These are phyloP conservation scores for Davidsoniella australis DNA, from an alignment of 2,329 filamentous ascomycete species.

Conservation along the genomic window DNA sequence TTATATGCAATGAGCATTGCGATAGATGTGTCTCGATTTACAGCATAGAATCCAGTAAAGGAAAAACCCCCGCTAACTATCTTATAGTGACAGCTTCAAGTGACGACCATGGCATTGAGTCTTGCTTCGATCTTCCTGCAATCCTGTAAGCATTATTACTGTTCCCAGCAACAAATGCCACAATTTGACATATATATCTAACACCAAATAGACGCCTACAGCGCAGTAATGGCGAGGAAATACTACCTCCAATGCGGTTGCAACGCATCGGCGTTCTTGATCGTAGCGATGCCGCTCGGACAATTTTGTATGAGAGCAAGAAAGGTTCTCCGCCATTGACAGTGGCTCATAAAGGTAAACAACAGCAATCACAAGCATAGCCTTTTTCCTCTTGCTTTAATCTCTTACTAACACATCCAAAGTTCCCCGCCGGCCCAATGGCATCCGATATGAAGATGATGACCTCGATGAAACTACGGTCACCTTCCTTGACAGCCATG, in stretches of 20 bases:
- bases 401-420: background rate
- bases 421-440: slow-evolving; percentile 6
- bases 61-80: background rate
- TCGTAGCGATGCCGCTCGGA: slow-evolving; percentile 4
- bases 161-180: background rate
- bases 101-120: slow-evolving; percentile 7
- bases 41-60: background rate
- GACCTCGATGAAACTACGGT: slow-evolving; percentile 9
- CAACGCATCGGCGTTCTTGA: slow-evolving; percentile 8
- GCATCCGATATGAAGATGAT: slow-evolving; percentile 9
- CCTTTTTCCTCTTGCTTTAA: background rate
- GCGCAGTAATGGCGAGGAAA: slow-evolving; percentile 5
- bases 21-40: background rate
- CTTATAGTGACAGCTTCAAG: slow-evolving; percentile 5
- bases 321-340: slow-evolving; percentile 1
- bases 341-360: slow-evolving; percentile 9
- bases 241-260: slow-evolving; percentile 5
- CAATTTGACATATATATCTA: background rate
- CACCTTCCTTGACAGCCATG: slow-evolving; percentile 10
- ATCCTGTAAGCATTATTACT: slow-evolving; percentile 3
- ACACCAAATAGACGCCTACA: slow-evolving; percentile 5
- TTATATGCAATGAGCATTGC: background rate
- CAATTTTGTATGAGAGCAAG: slow-evolving; percentile 9
- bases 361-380: background rate
- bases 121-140: slow-evolving; percentile 9